Evolutionary conservation across 352 stramenopile species (phyloP), one percentile per base, ranked within the genome.

Genomic region (Globisporangium carolinianum): DNA sequence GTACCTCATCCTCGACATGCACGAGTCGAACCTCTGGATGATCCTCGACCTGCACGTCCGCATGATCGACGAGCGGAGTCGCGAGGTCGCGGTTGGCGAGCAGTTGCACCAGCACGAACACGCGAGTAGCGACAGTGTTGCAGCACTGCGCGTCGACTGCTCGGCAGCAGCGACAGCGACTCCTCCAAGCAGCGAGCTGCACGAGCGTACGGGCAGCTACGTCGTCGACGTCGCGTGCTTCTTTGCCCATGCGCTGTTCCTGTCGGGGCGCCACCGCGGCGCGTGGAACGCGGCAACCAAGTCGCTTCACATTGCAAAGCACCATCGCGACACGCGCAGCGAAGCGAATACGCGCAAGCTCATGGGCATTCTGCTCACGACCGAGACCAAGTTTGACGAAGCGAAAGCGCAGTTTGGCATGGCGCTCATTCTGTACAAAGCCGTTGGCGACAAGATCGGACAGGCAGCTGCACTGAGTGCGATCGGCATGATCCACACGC

Each of bases 21-120:
- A 90, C 37, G 79, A 92, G 47, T 83, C 83, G 18, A 92, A 92
- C 47, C 42, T 89, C 48, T 92, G 83, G 83, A 90, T 90, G 75
- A 75, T 85, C 52, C 57, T 92, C 5, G 79, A 90, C 61, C 71
- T 88, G 6, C 82, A 89, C 54, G 68, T 89, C 38, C 67, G 75
- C 6, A 84, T 88, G 67, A 75, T 89, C 42, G 78, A 91, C 42
- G 79, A 89, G 48, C 86, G 76, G 75, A 58, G 65, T 39, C 50
- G 39, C 7, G 70, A 79, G 43, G 52, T 18, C 18, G 62, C 67
- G n/a, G 24, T 17, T 7, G 49, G 57, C 0, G 55, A 17, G 4
- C 17, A 10, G 32, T 17, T 12, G 7, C 7, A 12, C 11, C 7
- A 12, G 47, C 24, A 0, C 24, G 43, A 53, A 49, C 60, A 66